These are phyloP conservation scores for Penicillium desertorum DNA, from an alignment of 495 filamentous ascomycete species.

Conservation along the genomic window DNA sequence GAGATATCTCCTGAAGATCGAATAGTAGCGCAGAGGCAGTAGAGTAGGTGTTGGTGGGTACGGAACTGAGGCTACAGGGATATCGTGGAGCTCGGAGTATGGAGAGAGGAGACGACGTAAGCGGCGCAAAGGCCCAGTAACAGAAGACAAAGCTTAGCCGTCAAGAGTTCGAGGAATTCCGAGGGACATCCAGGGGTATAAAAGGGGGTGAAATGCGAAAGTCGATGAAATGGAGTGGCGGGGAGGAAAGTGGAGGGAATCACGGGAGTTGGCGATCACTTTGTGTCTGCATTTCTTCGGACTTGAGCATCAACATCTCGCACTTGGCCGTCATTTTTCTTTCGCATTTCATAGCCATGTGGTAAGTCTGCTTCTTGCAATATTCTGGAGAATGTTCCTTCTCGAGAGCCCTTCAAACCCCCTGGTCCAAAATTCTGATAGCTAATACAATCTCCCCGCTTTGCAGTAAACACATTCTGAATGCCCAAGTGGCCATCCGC, in stretches of 20 bases:
- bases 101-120: slow-evolving; percentile 6
- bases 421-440: slow-evolving; percentile 2
- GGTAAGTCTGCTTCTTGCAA: slow-evolving; percentile 50
- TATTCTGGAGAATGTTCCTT: background rate
- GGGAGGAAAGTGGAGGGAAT: slow-evolving; percentile 36
- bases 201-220: slow-evolving; percentile 15
- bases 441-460: slow-evolving; percentile 16
- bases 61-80: slow-evolving; percentile 16
- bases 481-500: slow-evolving; percentile 95
- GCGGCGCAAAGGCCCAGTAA: slow-evolving; percentile 20
- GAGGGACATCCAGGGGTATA: background rate
- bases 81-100: slow-evolving; percentile 6
- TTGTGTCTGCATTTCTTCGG: slow-evolving; percentile 26
- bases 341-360: slow-evolving; percentile 22
- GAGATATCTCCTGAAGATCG: slow-evolving; percentile 8
- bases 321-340: slow-evolving; percentile 3
- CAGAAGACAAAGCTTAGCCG: background rate
- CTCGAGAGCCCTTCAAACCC: background rate
- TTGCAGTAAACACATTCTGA: slow-evolving; percentile 89
- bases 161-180: slow-evolving; percentile 5
- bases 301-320: slow-evolving; percentile 13
- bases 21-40: slow-evolving; percentile 1
- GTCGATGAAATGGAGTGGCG: slow-evolving; percentile 26
- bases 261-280: slow-evolving; percentile 32
- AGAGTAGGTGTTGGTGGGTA: slow-evolving; percentile 9